These are phyloP conservation scores for Euphorbia pulcherrima DNA, from an alignment of 345 rosid species.

Conservation along the genomic window DNA sequence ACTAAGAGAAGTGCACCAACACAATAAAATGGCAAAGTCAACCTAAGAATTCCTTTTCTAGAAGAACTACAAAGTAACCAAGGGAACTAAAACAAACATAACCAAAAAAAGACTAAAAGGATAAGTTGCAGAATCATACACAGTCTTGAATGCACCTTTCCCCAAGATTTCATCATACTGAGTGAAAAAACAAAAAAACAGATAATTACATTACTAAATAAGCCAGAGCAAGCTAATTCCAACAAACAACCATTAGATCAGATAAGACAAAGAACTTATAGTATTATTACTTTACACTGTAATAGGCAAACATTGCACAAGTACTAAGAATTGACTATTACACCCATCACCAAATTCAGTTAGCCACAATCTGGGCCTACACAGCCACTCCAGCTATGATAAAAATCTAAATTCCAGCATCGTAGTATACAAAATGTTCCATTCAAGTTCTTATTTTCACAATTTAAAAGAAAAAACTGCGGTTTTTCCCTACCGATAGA, in stretches of 20 bases:
- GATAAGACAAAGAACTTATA: not conserved
- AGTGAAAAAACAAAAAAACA: slow-evolving; percentile 15
- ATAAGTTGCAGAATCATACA: slow-evolving; percentile 64
- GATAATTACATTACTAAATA: slow-evolving; percentile 7
- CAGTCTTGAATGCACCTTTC: slow-evolving; percentile 95
- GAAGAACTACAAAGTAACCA: not conserved
- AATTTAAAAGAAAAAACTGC: not conserved
- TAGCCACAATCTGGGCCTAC: not conserved
- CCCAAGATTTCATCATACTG: slow-evolving; percentile 86
- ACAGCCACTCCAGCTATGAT: not conserved
- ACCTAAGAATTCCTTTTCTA: not conserved
- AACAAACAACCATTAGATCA: not conserved
- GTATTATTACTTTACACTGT: no score
- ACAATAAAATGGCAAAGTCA: slow-evolving; percentile 4
- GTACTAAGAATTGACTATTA: not conserved
- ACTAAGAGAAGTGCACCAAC: slow-evolving; percentile 33
- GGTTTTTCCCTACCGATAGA: not conserved
- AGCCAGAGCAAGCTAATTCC: not conserved
- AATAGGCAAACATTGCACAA: no score
- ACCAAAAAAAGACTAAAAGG: slow-evolving; percentile 8
- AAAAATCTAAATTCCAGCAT: not conserved
- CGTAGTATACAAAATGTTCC: not conserved
- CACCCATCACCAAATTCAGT: not conserved
- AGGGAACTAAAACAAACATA: not conserved
- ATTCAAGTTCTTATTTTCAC: not conserved